These are phyloP conservation scores for Nasturtium officinale DNA, from an alignment of 345 rosid genomes.

Conservation along the genomic window DNA sequence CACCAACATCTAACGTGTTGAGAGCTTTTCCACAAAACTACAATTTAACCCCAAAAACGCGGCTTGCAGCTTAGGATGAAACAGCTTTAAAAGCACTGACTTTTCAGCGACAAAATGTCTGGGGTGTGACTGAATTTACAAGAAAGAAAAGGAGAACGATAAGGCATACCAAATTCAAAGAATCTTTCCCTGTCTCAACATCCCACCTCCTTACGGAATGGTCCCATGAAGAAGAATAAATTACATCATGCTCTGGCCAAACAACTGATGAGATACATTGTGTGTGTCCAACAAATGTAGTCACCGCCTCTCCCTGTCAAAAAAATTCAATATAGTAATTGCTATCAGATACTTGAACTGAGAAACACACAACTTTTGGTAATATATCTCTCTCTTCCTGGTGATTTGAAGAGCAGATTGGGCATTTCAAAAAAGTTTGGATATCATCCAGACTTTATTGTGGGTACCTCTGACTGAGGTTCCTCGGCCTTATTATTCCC, in stretches of 20 bases:
- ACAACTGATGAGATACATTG: slow-evolving; percentile 81
- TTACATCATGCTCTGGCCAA: slow-evolving; percentile 75
- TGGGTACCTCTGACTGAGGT: slow-evolving; percentile 72
- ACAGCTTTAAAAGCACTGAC: neutral
- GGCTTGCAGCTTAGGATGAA: neutral
- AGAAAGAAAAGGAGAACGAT: slow-evolving; percentile 13
- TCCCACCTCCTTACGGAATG: slow-evolving; percentile 93
- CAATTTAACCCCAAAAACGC: slow-evolving; percentile 12
- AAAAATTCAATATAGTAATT: neutral
- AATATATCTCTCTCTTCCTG: slow-evolving; percentile 2
- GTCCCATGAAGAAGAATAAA: slow-evolving; percentile 95
- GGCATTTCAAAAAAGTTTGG: neutral
- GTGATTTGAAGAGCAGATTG: neutral
- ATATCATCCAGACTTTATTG: slow-evolving; percentile 16
- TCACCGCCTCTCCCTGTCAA: slow-evolving; percentile 75
- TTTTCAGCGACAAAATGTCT: neutral
- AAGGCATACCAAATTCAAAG: slow-evolving; percentile 61
- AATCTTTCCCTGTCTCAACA: slow-evolving; percentile 79
- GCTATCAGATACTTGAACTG: slow-evolving; percentile 10
- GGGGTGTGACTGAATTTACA: neutral
- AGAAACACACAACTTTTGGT: slow-evolving; percentile 11
- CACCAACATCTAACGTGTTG: slow-evolving; percentile 81
- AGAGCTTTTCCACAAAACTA: slow-evolving; percentile 88
- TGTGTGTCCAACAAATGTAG: slow-evolving; percentile 88
- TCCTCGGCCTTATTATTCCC: slow-evolving; percentile 62